Evolutionary conservation across 2,329 filamentous ascomycete genomes (phyloP).

Genomic region (Aspergillus brunneoviolaceus): DNA sequence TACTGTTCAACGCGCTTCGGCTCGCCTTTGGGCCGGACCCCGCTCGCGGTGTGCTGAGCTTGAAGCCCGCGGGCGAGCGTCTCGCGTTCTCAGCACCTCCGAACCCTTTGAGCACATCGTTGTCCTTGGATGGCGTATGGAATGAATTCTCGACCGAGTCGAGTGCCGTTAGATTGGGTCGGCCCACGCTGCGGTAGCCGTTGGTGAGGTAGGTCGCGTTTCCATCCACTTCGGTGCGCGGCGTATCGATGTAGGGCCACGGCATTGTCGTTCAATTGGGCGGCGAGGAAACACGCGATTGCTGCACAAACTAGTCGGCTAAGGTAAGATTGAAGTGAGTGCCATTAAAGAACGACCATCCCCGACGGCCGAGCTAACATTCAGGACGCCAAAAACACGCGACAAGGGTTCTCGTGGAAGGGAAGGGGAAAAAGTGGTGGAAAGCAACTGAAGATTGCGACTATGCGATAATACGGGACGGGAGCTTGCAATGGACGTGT

Average conservation of each 20-base stretch:
- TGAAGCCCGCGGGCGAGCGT: conserved; percentile 54
- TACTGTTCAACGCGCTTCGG: conserved; percentile 61
- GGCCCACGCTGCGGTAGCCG: conserved; percentile 56
- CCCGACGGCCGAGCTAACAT: conserved; percentile 8
- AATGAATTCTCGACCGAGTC: conserved; percentile 90
- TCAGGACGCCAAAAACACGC: neutral
- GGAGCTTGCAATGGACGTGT: conserved; percentile 30
- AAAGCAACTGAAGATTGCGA: no score
- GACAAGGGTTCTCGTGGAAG: neutral
- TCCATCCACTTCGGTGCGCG: conserved; percentile 73
- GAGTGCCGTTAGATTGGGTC: conserved; percentile 52
- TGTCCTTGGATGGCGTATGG: conserved; percentile 72
- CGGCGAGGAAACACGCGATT: conserved; percentile 11
- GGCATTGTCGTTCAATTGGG: conserved; percentile 54
- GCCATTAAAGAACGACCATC: conserved; percentile 31
- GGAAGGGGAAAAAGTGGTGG: neutral
- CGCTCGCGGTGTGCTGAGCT: conserved; percentile 70
- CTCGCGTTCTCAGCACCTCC: conserved; percentile 57
- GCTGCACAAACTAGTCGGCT: conserved; percentile 5
- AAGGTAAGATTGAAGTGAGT: neutral
- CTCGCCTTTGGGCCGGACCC: conserved; percentile 54
- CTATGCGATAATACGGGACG: conserved; percentile 7
- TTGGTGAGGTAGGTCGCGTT: conserved; percentile 78
- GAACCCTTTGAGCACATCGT: conserved; percentile 73
- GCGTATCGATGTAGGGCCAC: conserved; percentile 74